phyloP scores from a whole-genome alignment of 2,329 filamentous ascomycete genomes.

The Ramularia endophylla region DNA sequence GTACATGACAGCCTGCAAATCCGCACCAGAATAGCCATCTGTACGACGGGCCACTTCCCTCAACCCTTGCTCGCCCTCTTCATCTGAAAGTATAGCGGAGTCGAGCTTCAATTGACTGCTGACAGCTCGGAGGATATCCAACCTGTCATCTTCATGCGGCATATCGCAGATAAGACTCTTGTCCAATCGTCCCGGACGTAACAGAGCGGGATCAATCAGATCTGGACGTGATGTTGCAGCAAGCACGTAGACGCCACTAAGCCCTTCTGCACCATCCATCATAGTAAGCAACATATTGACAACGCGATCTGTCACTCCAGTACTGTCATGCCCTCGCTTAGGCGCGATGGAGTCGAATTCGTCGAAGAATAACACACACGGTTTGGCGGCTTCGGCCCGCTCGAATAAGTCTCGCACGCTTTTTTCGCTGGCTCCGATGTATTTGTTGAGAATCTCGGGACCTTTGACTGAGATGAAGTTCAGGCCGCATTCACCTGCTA shows the following conservation, averaged over 20 bases:
- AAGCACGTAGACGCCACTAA: constrained; percentile 92
- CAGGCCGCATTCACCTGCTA: constrained; percentile 94
- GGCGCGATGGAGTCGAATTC: constrained; percentile 98
- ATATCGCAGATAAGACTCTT: constrained; percentile 92
- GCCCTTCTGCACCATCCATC: constrained; percentile 96
- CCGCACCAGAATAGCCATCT: constrained; percentile 87
- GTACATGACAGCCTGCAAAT: constrained; percentile 89
- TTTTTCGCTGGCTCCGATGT: constrained; percentile 97
- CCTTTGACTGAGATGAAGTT: constrained; percentile 99
- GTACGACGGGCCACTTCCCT: constrained; percentile 72
- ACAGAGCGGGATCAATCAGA: constrained; percentile 86
- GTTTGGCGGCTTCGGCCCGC: constrained; percentile 79
- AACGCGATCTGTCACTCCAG: constrained; percentile 95
- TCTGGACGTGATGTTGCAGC: constrained; percentile 92
- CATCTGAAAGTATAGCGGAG: constrained; percentile 51
- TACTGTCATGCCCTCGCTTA: constrained; percentile 93
- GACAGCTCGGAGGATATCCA: constrained; percentile 85
- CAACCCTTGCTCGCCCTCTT: constrained; percentile 36
- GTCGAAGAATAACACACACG: constrained; percentile 96
- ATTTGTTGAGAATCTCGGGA: constrained; percentile 97
- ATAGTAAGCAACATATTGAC: constrained; percentile 98
- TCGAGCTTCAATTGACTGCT: constrained; percentile 72
- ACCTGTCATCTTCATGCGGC: constrained; percentile 69
- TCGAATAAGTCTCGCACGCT: constrained; percentile 93
- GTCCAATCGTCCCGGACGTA: constrained; percentile 86